phyloP scores from a whole-genome alignment of 805 yeast species.

The Isabelozyma heimii region DNA sequence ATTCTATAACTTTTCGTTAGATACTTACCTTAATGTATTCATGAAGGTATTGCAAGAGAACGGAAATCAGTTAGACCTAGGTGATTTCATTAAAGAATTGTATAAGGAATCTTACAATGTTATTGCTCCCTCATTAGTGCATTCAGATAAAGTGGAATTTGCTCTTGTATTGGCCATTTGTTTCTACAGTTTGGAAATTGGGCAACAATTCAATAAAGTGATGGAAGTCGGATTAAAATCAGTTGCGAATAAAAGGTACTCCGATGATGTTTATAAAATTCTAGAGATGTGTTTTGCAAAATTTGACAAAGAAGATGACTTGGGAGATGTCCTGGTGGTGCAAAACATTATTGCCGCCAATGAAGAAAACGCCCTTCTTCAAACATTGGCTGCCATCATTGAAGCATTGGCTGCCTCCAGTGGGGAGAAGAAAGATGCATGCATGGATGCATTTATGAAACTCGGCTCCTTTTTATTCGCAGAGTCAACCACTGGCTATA shows the following conservation, averaged over 20 bases:
- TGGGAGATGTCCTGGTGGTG: slow-evolving; percentile 2
- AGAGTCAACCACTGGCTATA: slow-evolving; percentile 22
- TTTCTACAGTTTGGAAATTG: slow-evolving; percentile 22
- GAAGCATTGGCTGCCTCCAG: slow-evolving; percentile 4
- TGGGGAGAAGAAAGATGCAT: slow-evolving; percentile 4
- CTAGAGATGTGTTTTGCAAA: slow-evolving; percentile 7
- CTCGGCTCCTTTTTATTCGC: slow-evolving; percentile 21
- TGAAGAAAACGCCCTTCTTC: slow-evolving; percentile 15
- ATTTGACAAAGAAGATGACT: slow-evolving; percentile 1
- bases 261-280: not conserved
- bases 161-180: slow-evolving; percentile 35
- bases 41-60: not conserved
- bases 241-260: not conserved
- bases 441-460: slow-evolving; percentile 13
- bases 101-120: slow-evolving; percentile 46
- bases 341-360: slow-evolving; percentile 7
- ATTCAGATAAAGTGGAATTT: slow-evolving; percentile 44
- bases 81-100: slow-evolving; percentile 33
- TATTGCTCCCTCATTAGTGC: slow-evolving; percentile 46
- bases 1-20: slow-evolving; percentile 52
- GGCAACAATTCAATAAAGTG: slow-evolving; percentile 7
- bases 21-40: not conserved
- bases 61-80: slow-evolving; percentile 7
- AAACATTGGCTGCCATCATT: slow-evolving; percentile 10
- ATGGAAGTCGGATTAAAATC: not conserved